Base-by-base conservation (phyloP, 495 filamentous ascomycete species). In the Aspergillus asperescens region DNA sequence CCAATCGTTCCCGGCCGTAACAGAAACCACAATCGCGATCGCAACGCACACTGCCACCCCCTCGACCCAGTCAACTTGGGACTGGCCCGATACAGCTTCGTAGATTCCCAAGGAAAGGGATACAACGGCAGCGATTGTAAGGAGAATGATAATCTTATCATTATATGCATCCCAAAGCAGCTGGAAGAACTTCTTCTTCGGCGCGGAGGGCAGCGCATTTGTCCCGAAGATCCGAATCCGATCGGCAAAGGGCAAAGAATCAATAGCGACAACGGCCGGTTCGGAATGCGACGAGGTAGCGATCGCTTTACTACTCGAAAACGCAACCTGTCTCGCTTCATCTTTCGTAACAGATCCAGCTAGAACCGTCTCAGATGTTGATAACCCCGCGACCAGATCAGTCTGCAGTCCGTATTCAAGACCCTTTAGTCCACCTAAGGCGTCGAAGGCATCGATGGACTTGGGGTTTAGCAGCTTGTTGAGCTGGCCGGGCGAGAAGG, bases 151-250 rank as follows among this genome's bases (percentile, higher is more conserved):
- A 16, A 93, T 84, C 55, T 89, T 90, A 65, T 94, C 89, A 41
- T 89, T 87, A 57, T 86, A 88, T 3, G 88, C 87, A 60, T 87
- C 84, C 87, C 87, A 93, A 29, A 87, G 85, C n/a, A 91, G 69
- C 57, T 80, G 69, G 56, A 83, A 81, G 46, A 93, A 82, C 22
- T 74, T 79, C 59, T 89, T 90, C 8, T 81, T 63, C 60, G 87
- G 89, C 51, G 79, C 80, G 52, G 81, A 80, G 0, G 89, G 89
- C 12, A 94, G 67, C 3, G 76, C 67, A 54, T 93, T 94, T 46
- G 76, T 78, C 22, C 77, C 80, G 62, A 81, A 93, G 22, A 90
- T 74, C 3, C 88, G 80, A 48, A 68, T 79, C 10, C 88, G 77
- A 54, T 93, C 88, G 3, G 55, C 50, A 59, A 78, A 88, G 7